Conservation (phyloP, 371 early-diverging fungal genomes). For the Parasitella parasitica region DNA sequence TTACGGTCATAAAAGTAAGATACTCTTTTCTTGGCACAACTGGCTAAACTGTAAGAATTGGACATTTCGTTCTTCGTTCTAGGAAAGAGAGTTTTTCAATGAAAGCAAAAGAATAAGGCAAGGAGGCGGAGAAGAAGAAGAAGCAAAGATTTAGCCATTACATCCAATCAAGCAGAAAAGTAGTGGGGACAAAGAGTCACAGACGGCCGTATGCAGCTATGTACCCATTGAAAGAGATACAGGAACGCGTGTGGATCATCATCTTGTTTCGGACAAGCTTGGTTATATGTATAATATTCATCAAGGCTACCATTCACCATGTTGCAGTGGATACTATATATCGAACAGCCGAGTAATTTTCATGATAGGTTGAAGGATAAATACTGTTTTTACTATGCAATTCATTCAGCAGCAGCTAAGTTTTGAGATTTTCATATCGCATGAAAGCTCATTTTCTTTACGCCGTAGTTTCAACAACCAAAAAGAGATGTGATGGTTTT, state of each 20-base stretch:
- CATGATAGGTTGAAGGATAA: too few relatives aligned
- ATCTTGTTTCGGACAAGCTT: too few relatives aligned
- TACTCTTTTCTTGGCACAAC: conserved; percentile 64
- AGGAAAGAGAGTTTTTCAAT: not conserved
- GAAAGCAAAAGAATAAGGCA: not conserved
- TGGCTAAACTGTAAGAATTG: conserved; percentile 49
- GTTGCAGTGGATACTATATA: too few relatives aligned
- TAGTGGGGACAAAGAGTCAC: not conserved
- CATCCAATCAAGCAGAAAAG: not conserved
- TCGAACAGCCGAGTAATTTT: too few relatives aligned
- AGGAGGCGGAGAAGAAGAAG: not conserved
- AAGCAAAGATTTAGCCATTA: not conserved
- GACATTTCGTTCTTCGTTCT: conserved; percentile 24
- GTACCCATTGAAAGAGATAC: not conserved
- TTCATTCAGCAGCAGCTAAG: too few relatives aligned
- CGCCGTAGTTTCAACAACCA: too few relatives aligned
- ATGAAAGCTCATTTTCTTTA: too few relatives aligned
- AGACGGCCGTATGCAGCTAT: not conserved
- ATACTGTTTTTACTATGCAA: too few relatives aligned
- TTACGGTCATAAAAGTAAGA: conserved; percentile 80
- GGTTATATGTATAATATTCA: too few relatives aligned
- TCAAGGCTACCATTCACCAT: too few relatives aligned
- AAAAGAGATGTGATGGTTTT: too few relatives aligned
- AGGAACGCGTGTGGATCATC: not conserved
- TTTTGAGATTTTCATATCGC: too few relatives aligned